Evolutionary conservation across 208 protist genomes (phyloP), one percentile per base, ranked within the genome.

Genomic region (Trypanosoma rangeli): DNA sequence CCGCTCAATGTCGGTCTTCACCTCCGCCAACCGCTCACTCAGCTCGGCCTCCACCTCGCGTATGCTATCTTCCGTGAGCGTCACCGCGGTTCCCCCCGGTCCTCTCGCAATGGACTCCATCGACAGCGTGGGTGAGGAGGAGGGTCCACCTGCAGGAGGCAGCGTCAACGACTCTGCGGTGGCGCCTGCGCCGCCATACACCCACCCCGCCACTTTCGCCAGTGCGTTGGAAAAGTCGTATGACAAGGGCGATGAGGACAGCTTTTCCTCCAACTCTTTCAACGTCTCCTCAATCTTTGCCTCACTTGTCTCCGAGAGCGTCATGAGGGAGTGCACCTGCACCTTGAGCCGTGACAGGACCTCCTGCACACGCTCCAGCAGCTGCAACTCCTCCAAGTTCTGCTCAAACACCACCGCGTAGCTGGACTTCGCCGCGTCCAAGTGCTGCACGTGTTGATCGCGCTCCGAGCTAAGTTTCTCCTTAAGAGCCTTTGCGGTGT

Each of bases 351-450:
- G 71, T 28, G 86, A 64, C 13, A 89, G 69, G 28, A 74, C 67
- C 69, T 94, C 88, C 74, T 96, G 87, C 56, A 90, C 54, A 0
- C 50, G 46, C 12, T 80, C 65, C 10, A 94, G 73, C 24, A 93
- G 49, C 37, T 66, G 62, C 54, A 94, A 74, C 80, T 96, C 87
- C 20, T 79, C 82, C 29, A 39, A 80, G 70, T 85, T 92, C 53
- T 87, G 83, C 64, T 80, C 61, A 62, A 64, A 80, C 16, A 73
- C 71, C 1, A 20, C 46, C 5, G 67, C 67, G 70, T 87, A 87
- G 10, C 52, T 49, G 28, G 33, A 55, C 5, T 66, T 48, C 42
- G 57, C 35, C 35, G 31, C 68, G 16, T 78, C 71, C 48, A 84
- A 57, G 31, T 65, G 68, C 10, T n/a, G 46, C 39, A 76, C 49